Evolutionary conservation across 2,329 filamentous ascomycete species (phyloP).

Genomic region (Penicillium decumbens): DNA sequence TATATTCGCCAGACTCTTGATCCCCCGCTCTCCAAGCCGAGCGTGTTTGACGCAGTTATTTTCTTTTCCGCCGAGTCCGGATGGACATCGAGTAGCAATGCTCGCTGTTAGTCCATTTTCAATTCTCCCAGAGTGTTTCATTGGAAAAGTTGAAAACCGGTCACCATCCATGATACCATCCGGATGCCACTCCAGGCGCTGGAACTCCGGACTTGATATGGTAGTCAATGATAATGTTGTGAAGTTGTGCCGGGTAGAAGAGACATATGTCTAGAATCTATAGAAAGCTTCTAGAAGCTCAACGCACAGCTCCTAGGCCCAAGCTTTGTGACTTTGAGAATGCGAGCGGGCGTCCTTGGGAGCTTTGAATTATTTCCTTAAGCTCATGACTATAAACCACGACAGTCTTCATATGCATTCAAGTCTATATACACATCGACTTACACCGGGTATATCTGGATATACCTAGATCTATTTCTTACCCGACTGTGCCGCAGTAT

Average conservation of each 20-base stretch:
- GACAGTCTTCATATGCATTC: background rate
- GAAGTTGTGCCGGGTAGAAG: background rate
- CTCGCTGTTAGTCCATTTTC: background rate
- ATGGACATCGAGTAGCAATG: too few relatives aligned
- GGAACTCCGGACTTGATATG: background rate
- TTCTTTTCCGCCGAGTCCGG: too few relatives aligned
- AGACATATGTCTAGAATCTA: background rate
- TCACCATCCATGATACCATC: background rate
- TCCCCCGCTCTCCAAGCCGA: background rate
- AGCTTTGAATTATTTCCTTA: too few relatives aligned
- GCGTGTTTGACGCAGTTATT: background rate
- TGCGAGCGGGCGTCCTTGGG: too few relatives aligned
- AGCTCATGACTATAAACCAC: background rate
- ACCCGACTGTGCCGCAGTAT: constrained; percentile 33
- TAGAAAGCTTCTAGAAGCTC: too few relatives aligned
- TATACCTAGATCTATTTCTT: constrained; percentile 24
- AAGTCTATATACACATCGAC: background rate
- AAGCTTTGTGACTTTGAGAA: too few relatives aligned
- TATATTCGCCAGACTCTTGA: background rate
- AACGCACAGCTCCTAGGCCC: too few relatives aligned
- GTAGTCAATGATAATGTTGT: background rate
- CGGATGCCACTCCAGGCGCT: background rate
- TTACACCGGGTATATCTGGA: background rate
- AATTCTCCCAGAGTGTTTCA: background rate
- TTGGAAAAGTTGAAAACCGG: background rate